phyloP scores from a whole-genome alignment of 768 basidiomycete species.

The Erythrobasidium yunnanense region DNA sequence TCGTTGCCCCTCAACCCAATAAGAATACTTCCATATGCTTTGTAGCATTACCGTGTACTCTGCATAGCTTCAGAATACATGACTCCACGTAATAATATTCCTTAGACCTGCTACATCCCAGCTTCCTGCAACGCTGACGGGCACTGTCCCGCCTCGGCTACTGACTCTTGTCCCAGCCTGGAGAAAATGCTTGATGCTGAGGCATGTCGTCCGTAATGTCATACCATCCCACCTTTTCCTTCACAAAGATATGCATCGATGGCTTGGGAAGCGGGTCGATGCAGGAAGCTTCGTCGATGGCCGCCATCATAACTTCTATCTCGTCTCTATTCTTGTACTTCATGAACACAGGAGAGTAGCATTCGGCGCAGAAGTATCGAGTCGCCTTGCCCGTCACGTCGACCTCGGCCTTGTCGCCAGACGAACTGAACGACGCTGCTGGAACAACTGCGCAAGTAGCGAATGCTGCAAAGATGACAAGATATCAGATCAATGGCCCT shows the following conservation, averaged over 20 bases:
- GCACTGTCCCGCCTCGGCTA: not conserved
- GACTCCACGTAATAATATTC: too few species aligned
- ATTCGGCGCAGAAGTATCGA: not conserved
- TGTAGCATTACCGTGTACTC: too few species aligned
- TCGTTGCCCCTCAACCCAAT: not conserved
- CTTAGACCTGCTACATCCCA: too few species aligned
- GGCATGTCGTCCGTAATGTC: not conserved
- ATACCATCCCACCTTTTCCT: constrained; percentile 9
- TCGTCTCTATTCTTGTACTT: not conserved
- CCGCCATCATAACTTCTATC: not conserved
- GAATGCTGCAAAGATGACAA: not conserved
- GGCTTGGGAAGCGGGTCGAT: not conserved
- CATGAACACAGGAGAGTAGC: constrained; percentile 4
- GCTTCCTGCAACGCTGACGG: too few species aligned
- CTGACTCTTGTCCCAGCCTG: not conserved
- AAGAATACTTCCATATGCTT: not conserved
- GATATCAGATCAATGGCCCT: not conserved
- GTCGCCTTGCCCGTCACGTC: not conserved
- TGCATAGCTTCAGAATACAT: too few species aligned
- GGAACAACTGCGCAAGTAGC: constrained; percentile 5
- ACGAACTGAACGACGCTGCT: constrained; percentile 7
- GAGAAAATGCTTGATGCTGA: not conserved
- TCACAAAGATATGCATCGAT: constrained; percentile 1
- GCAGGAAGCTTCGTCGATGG: not conserved
- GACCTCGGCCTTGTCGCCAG: not conserved